Evolutionary conservation across 345 rosid genomes (phyloP).

Genomic region (Euclidium syriacum): DNA sequence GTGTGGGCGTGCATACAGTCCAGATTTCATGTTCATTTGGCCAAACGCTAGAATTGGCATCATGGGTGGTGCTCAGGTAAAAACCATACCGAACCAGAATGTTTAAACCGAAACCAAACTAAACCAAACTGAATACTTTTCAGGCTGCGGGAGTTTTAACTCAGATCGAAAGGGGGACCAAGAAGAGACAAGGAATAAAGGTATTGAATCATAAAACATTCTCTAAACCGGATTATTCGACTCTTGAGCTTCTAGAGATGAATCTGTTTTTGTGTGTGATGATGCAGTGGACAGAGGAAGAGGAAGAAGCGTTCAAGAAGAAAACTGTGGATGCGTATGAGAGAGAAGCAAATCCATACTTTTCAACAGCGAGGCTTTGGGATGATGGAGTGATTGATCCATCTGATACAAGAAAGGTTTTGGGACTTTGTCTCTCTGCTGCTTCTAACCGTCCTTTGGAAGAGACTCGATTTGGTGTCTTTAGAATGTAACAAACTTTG

Average conservation of each 20-base stretch:
- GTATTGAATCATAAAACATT: conserved; percentile 28
- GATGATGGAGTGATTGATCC: conserved; percentile 95
- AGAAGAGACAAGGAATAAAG: conserved; percentile 79
- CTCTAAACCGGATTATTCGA: not conserved
- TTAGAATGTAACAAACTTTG: conserved; percentile 59
- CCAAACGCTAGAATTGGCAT: conserved; percentile 93
- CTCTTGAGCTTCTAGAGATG: not conserved
- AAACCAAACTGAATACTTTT: not conserved
- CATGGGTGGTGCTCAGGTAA: conserved; percentile 98
- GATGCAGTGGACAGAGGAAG: conserved; percentile 74
- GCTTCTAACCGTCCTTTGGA: conserved; percentile 49
- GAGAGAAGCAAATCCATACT: conserved; percentile 75
- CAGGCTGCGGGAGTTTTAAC: conserved; percentile 96
- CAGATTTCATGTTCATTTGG: conserved; percentile 90
- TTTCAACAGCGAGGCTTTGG: conserved; percentile 93
- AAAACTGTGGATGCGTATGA: conserved; percentile 76
- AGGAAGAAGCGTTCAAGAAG: conserved; percentile 62
- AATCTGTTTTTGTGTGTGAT: not conserved
- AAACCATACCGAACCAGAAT: not conserved
- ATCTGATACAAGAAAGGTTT: conserved; percentile 69
- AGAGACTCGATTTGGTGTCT: conserved; percentile 78
- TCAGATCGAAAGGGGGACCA: conserved; percentile 82
- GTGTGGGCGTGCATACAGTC: conserved; percentile 97
- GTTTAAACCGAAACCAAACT: not conserved
- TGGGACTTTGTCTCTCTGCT: conserved; percentile 71